Percentiles rank a stretch among this genome's conserved stretches.
Evolutionary conservation across 257 asterid genomes (phyloP).

Genomic region (Penstemon barbatus): DNA sequence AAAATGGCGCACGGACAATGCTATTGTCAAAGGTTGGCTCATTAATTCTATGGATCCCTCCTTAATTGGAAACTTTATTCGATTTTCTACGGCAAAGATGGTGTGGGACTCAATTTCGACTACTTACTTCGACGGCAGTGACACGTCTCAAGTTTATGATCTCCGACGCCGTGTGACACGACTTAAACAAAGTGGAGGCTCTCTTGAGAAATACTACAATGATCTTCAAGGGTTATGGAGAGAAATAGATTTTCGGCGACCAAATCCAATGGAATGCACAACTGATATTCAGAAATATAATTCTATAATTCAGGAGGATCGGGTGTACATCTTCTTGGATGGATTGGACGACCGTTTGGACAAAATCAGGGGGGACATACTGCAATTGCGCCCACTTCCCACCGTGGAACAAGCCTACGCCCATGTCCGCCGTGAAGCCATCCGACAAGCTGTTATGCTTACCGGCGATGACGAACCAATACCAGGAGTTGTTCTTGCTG

Average conservation of each 20-base stretch:
- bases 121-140: background rate
- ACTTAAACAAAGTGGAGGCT: background rate
- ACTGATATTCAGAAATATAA: background rate
- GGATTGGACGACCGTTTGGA: no score
- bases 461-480: background rate
- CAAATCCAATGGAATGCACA: constrained; percentile 3
- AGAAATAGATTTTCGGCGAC: background rate
- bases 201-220: constrained; percentile 2
- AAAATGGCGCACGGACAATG: background rate
- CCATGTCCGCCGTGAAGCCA: background rate
- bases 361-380: no score
- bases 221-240: background rate
- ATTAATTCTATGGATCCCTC: constrained; percentile 1
- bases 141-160: constrained; percentile 8
- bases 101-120: constrained; percentile 2
- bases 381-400: no score
- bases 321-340: no score
- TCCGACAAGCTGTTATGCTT: background rate
- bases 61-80: background rate
- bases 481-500: background rate
- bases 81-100: background rate
- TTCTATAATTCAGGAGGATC: no score
- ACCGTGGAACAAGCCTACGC: no score
- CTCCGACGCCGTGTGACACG: background rate
- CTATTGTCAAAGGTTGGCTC: background rate